Conservation (phyloP, 306 rosid genomes). For the Dalbergia oliveri region DNA sequence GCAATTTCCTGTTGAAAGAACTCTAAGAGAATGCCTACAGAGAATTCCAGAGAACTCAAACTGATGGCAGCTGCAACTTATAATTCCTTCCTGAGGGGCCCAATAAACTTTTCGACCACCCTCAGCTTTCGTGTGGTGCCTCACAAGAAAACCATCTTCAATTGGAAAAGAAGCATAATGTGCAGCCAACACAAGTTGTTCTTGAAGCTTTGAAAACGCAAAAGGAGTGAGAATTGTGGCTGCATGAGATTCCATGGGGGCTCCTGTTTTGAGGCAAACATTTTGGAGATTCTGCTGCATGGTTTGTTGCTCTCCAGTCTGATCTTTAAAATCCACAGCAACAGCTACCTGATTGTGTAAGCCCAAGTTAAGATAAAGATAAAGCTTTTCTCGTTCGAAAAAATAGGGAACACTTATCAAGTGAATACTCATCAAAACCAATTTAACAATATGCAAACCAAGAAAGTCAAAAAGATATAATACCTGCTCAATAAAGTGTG, state of each 20-base stretch:
- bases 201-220: slow-evolving; percentile 96
- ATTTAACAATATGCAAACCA: slow-evolving; percentile 27
- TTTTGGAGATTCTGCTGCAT: slow-evolving; percentile 99
- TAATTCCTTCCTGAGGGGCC: slow-evolving; percentile 83
- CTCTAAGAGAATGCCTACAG: slow-evolving; percentile 92
- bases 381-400: slow-evolving; percentile 24
- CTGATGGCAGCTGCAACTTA: slow-evolving; percentile 94
- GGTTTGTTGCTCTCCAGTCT: slow-evolving; percentile 96
- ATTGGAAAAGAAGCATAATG: slow-evolving; percentile 92
- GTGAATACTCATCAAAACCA: slow-evolving; percentile 23
- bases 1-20: slow-evolving; percentile 93
- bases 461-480: slow-evolving; percentile 30
- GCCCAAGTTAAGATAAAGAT: slow-evolving; percentile 34
- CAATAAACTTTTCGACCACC: slow-evolving; percentile 90
- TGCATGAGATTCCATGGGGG: slow-evolving; percentile 98
- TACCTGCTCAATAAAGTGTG: slow-evolving; percentile 94
- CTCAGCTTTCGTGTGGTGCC: slow-evolving; percentile 93
- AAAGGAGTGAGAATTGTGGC: slow-evolving; percentile 86
- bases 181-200: slow-evolving; percentile 96
- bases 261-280: slow-evolving; percentile 95
- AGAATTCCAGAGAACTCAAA: slow-evolving; percentile 96
- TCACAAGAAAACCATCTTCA: slow-evolving; percentile 90
- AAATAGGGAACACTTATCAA: slow-evolving; percentile 17
- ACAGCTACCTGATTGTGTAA: slow-evolving; percentile 80
- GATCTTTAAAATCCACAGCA: slow-evolving; percentile 96